phyloP scores from a whole-genome alignment of 2,329 filamentous ascomycete genomes.

The Tympanopsis confertula region DNA sequence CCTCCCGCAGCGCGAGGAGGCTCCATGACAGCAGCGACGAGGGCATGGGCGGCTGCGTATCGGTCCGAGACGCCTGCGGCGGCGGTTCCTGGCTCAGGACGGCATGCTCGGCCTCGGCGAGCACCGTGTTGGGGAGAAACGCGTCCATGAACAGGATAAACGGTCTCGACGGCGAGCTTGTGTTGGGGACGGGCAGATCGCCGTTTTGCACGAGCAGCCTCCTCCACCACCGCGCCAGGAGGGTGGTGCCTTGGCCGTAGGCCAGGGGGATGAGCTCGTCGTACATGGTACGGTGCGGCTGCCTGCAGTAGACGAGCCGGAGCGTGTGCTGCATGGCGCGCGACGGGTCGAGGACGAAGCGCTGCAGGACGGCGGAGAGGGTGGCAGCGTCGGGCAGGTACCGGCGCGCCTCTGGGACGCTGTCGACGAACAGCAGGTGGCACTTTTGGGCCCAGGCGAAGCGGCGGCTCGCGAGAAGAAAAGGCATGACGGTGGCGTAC shows the following conservation, averaged over 20 bases:
- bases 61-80: not conserved
- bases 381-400: not conserved
- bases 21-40: too few species aligned
- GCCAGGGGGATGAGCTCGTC: conserved; percentile 38
- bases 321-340: conserved; percentile 25
- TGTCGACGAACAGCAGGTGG: not conserved
- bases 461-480: not conserved
- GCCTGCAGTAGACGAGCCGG: conserved; percentile 30
- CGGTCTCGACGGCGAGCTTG: conserved; percentile 23
- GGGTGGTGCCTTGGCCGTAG: conserved; percentile 31
- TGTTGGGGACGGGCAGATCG: conserved; percentile 25
- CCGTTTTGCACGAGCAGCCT: conserved; percentile 22
- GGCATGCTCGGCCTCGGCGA: conserved; percentile 10
- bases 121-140: conserved; percentile 28
- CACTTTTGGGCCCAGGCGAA: not conserved
- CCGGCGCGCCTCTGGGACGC: not conserved
- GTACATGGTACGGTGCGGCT: conserved; percentile 30
- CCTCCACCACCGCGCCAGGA: conserved; percentile 34
- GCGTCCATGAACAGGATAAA: conserved; percentile 34
- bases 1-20: conserved; percentile 8
- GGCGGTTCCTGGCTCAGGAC: not conserved
- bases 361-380: conserved; percentile 24
- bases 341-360: conserved; percentile 25
- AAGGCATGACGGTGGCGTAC: not conserved
- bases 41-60: conserved; percentile 16